Base-by-base conservation (phyloP, 495 filamentous ascomycete species). In the Lichenothelia convexa region DNA sequence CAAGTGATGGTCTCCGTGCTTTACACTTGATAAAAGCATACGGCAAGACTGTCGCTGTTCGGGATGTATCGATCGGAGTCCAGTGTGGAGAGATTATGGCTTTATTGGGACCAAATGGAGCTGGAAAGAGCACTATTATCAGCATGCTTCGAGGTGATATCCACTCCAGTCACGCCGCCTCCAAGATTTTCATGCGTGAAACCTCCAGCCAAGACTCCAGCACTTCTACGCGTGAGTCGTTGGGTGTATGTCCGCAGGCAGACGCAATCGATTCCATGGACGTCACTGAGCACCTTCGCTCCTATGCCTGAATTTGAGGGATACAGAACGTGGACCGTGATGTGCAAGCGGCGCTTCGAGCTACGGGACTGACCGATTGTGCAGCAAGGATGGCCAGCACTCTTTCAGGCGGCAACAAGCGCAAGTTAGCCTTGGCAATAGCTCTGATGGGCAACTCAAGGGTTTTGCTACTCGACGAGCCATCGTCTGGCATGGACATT, bases 231-330 rank as follows among this genome's bases (percentile, higher is more conserved):
- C 1, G 48, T 45, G 3, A 39, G 45, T 4, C 18, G 35, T 37
- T 51, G 7, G 48, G 48, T 6, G 45, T 51, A 2, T 55, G 52
- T 36, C 52, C 47, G 3, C 47, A 50, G 24, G 45, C 47, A 51
- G 74, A 78, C 45, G 59, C 54, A 30, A 51, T 58, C 42, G 63
- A 81, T 46, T 55, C 62, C 24, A 78, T 80, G 72, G 76, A 75
- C 3, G 73, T 78, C 0, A 44, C 61, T 9, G 75, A 81, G 44
- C 74, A 80, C 43, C 64, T 81, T 12, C 44, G 50, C 4, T 80
- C 80, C 62, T 80, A 80, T 50, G 75, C 75, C 4, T 64, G 67
- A 34, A 59, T 73, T 29, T 59, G 75, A 5, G 75, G 75, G 20
- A n/a, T n/a, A n/a, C n/a, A n/a, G n/a, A n/a, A n/a, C n/a, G n/a